Conservation (phyloP, 2,329 filamentous ascomycete genomes). For the Scedosporium boydii region DNA sequence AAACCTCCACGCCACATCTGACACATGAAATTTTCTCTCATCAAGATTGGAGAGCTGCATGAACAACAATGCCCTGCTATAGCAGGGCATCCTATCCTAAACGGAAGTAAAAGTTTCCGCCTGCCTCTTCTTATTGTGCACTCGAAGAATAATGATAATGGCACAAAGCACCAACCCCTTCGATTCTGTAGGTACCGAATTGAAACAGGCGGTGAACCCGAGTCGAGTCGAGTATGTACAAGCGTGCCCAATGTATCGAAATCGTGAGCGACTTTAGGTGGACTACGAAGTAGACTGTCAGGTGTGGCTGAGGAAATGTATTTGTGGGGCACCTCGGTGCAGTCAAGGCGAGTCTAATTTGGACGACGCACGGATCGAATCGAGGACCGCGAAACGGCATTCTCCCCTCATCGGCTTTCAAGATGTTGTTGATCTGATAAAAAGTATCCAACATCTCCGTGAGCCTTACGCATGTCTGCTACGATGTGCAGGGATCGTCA, state of each 20-base stretch:
- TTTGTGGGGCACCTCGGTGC: background rate
- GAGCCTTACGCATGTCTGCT: no score
- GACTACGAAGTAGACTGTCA: background rate
- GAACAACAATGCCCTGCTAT: background rate
- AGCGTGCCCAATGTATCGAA: background rate
- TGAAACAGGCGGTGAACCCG: background rate
- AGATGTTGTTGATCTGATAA: background rate
- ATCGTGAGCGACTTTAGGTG: background rate
- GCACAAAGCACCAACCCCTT: background rate
- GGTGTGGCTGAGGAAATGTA: background rate
- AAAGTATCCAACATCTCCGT: no score
- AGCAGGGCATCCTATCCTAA: constrained; percentile 4
- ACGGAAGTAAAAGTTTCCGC: no score
- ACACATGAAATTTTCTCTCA: background rate
- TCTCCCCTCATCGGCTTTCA: background rate
- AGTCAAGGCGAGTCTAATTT: background rate
- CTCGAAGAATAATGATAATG: background rate
- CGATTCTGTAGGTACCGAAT: background rate
- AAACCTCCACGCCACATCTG: background rate
- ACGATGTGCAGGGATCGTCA: background rate
- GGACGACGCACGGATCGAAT: background rate
- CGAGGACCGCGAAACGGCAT: no score
- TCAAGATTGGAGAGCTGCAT: background rate
- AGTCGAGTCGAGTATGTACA: background rate
- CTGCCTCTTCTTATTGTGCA: no score